A percentile compares a stretch with the other conserved stretches of the same genome.
These are phyloP conservation scores for Anethum foeniculum DNA, from an alignment of 140 eudicot genomes.

Conservation along the genomic window DNA sequence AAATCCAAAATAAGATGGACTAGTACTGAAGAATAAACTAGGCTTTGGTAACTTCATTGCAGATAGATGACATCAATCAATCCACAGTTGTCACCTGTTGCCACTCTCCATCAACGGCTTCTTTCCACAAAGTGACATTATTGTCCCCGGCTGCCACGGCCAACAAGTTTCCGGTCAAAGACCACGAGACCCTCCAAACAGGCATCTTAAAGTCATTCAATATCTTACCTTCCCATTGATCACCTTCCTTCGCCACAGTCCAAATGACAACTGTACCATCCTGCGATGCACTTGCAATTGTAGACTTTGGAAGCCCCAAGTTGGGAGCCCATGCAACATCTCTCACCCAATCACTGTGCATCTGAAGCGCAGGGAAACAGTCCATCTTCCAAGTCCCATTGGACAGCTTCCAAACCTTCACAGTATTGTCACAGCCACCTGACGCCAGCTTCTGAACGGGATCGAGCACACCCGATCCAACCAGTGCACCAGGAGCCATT, in stretches of 20 bases:
- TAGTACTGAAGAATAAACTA: constrained; percentile 1
- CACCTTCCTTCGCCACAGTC: constrained; percentile 83
- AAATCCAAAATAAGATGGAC: constrained; percentile 7
- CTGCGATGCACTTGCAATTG: constrained; percentile 83
- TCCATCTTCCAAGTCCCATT: constrained; percentile 80
- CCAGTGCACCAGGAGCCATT: constrained; percentile 72
- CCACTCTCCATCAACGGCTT: constrained; percentile 96
- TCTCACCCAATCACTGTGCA: constrained; percentile 81
- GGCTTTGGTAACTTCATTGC: constrained; percentile 6
- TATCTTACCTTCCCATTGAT: constrained; percentile 76
- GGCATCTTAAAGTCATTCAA: constrained; percentile 66
- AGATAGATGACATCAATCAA: constrained; percentile 18
- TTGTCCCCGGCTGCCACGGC: constrained; percentile 90
- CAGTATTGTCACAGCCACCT: constrained; percentile 91
- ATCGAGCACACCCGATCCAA: constrained; percentile 60
- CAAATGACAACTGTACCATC: constrained; percentile 89
- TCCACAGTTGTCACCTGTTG: constrained; percentile 70
- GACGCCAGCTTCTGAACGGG: constrained; percentile 79
- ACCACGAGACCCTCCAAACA: constrained; percentile 94
- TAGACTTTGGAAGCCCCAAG: constrained; percentile 86
- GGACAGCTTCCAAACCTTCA: constrained; percentile 76
- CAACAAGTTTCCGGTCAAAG: constrained; percentile 77
- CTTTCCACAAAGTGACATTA: constrained; percentile 78
- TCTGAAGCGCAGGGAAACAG: constrained; percentile 81
- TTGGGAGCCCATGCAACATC: constrained; percentile 95